Conservation (phyloP, 169 alveolate genomes). For the Plasmodium relictum region DNA sequence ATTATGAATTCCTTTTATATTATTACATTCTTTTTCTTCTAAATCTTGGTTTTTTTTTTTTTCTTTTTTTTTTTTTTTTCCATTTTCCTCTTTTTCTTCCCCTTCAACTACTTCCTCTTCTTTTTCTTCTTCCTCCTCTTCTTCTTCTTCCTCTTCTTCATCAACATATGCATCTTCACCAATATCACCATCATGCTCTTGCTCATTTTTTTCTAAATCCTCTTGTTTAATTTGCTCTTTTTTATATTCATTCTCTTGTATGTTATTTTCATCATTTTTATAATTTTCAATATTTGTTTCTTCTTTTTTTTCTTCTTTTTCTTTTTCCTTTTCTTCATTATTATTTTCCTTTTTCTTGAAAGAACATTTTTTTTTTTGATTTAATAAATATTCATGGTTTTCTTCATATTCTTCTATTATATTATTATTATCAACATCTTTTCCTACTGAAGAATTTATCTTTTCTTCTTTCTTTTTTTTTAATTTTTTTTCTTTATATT, state of each 20-base stretch:
- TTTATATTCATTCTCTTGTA: background rate
- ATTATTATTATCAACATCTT: background rate
- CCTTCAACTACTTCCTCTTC: background rate
- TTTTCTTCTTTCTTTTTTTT: slow-evolving; percentile 35
- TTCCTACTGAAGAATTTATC: background rate
- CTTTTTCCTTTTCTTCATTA: background rate
- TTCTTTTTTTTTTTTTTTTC: slow-evolving; percentile 10
- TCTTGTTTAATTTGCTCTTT: background rate
- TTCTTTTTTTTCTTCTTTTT: background rate
- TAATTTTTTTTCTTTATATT: slow-evolving; percentile 15
- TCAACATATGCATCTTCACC: background rate
- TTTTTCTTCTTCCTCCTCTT: background rate
- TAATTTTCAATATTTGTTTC: background rate
- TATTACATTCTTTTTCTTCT: slow-evolving; percentile 9
- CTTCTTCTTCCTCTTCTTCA: background rate
- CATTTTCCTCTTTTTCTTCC: background rate
- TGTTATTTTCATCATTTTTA: background rate
- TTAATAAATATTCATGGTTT: slow-evolving; percentile 1
- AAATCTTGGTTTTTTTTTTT: slow-evolving; percentile 1
- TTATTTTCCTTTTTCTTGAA: slow-evolving; percentile 16
- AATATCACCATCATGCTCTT: background rate
- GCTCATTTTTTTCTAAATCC: background rate
- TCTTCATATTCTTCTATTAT: background rate
- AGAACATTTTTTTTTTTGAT: slow-evolving; percentile 14
- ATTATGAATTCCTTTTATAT: background rate